Conservation (phyloP, 2,329 filamentous ascomycete genomes). For the Phialophora tarda region DNA sequence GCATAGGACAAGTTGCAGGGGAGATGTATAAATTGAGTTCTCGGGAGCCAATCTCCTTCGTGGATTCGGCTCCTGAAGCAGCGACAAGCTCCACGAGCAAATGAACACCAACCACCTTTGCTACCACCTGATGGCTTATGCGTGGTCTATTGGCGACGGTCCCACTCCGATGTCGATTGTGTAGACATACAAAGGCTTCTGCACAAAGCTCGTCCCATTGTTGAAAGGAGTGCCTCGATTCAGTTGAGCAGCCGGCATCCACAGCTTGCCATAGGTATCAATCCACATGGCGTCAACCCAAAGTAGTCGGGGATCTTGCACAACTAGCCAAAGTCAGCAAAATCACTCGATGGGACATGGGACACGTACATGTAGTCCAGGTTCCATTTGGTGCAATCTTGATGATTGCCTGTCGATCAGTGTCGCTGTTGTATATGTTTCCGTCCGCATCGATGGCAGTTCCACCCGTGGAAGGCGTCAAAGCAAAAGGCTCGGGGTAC, state of each 20-base stretch:
- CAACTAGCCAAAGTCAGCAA: conserved; percentile 14
- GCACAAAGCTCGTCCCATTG: conserved; percentile 18
- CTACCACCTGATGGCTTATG: conserved; percentile 2
- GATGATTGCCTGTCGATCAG: conserved; percentile 38
- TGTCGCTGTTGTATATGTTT: conserved; percentile 48
- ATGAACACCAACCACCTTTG: no score
- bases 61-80: no score
- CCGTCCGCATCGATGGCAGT: conserved; percentile 49
- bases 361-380: conserved; percentile 15
- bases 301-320: conserved; percentile 28
- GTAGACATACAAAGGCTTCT: conserved; percentile 25
- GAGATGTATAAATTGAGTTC: no score
- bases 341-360: neutral
- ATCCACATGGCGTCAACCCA: conserved; percentile 35
- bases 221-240: conserved; percentile 29
- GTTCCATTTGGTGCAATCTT: conserved; percentile 31
- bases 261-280: conserved; percentile 24
- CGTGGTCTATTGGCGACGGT: conserved; percentile 26
- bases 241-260: conserved; percentile 33
- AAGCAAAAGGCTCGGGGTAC: conserved; percentile 43
- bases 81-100: no score
- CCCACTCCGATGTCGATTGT: conserved; percentile 30
- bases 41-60: no score
- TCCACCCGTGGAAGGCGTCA: conserved; percentile 47
- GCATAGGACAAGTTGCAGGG: no score